Evolutionary conservation across 176 grass and related monocot species (phyloP).

Genomic region (Themeda triandra): DNA sequence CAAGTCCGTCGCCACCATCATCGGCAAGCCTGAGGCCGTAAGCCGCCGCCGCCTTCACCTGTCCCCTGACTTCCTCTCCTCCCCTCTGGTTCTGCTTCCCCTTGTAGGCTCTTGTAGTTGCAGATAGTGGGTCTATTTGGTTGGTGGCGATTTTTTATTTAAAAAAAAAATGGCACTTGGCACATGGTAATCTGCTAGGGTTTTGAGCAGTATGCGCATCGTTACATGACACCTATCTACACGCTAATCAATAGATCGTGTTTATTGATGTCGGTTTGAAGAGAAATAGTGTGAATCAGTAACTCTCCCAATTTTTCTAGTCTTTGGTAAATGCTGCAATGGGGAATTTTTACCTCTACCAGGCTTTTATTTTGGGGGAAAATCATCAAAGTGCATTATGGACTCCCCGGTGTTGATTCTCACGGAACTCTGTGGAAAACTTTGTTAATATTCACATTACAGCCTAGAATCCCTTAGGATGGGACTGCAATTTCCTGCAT

Average conservation of each 20-base stretch:
- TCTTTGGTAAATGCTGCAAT: not conserved
- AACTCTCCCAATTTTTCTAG: not conserved
- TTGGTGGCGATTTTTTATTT: not conserved
- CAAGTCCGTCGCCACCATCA: constrained; percentile 59
- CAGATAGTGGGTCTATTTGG: not conserved
- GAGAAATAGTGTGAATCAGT: too few relatives aligned
- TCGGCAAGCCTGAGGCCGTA: constrained; percentile 86
- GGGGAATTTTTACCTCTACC: not conserved
- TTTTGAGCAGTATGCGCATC: not conserved
- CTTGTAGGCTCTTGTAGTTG: not conserved
- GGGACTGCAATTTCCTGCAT: not conserved
- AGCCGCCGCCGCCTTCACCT: not conserved
- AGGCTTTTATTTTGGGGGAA: not conserved
- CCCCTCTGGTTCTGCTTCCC: not conserved
- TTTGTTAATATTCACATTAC: not conserved
- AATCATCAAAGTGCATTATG: not conserved
- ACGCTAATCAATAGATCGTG: not conserved
- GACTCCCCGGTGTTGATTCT: not conserved
- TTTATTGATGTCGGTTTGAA: not conserved
- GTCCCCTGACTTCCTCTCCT: not conserved
- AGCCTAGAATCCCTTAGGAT: not conserved
- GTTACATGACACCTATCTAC: not conserved
- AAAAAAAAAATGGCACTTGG: not conserved
- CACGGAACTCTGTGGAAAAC: not conserved
- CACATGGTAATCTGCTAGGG: not conserved